phyloP scores from a whole-genome alignment of 768 basidiomycete genomes.

The Boletus barrowsii region DNA sequence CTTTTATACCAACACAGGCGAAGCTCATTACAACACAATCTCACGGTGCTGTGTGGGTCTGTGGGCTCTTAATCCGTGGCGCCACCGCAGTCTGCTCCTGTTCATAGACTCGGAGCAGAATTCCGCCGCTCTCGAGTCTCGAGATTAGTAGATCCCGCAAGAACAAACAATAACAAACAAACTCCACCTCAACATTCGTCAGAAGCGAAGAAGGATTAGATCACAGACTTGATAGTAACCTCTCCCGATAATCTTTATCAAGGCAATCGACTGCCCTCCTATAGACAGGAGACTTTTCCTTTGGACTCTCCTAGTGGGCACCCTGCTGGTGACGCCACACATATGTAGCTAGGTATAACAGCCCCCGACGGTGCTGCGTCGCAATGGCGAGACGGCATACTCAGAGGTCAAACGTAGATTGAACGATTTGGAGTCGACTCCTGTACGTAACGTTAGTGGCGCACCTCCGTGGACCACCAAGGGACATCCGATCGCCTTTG shows the following conservation, averaged over 20 bases:
- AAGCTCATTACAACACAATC: not conserved
- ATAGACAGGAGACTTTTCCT: not conserved
- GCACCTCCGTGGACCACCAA: conserved; percentile 14
- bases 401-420: not conserved
- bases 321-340: conserved; percentile 15
- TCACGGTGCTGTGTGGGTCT: conserved; percentile 14
- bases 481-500: not conserved
- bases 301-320: not conserved
- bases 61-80: conserved; percentile 4
- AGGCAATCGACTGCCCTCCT: conserved; percentile 7
- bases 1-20: not conserved
- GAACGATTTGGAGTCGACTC: conserved; percentile 1
- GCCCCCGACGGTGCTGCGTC: not conserved
- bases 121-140: not conserved
- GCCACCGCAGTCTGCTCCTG: conserved; percentile 22
- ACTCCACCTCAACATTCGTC: not conserved
- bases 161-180: not conserved
- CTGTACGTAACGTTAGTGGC: conserved; percentile 22
- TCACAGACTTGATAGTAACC: conserved; percentile 1
- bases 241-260: conserved; percentile 1
- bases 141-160: too few species aligned
- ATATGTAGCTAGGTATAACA: conserved; percentile 1
- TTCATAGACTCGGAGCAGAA: not conserved
- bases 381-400: conserved; percentile 8
- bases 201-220: conserved; percentile 6